Evolutionary conservation across 2,329 filamentous ascomycete species (phyloP).

Genomic region (Aspergillus candidus): DNA sequence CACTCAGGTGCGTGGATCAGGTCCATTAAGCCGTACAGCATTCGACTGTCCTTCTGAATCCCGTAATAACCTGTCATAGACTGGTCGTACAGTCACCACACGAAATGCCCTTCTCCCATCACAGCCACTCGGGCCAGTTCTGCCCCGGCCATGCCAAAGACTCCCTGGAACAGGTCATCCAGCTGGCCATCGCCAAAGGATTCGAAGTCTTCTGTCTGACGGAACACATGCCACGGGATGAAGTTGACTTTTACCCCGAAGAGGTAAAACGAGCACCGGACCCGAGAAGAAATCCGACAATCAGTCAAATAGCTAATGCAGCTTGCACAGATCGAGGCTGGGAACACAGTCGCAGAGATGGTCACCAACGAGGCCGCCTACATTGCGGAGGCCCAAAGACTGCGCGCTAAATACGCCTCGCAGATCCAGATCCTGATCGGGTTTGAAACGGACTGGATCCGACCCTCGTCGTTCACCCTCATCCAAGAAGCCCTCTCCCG

Average conservation of each 20-base stretch:
- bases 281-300: not conserved
- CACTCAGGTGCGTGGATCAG: too few species aligned
- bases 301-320: not conserved
- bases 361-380: slow-evolving; percentile 56
- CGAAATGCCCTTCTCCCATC: slow-evolving; percentile 90
- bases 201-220: slow-evolving; percentile 83
- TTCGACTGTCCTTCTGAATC: not conserved
- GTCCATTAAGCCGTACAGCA: not conserved
- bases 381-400: slow-evolving; percentile 65
- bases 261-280: slow-evolving; percentile 50
- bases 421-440: slow-evolving; percentile 77
- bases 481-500: slow-evolving; percentile 55
- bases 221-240: slow-evolving; percentile 86
- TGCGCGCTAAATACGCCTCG: slow-evolving; percentile 63
- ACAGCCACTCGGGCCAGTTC: slow-evolving; percentile 97
- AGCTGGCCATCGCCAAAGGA: slow-evolving; percentile 67
- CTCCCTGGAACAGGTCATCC: slow-evolving; percentile 74
- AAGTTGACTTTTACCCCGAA: slow-evolving; percentile 83
- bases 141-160: slow-evolving; percentile 85
- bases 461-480: slow-evolving; percentile 56
- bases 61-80: not conserved
- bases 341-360: slow-evolving; percentile 25
- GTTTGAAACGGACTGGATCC: slow-evolving; percentile 92
- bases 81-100: slow-evolving; percentile 2
- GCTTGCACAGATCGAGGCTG: slow-evolving; percentile 24